These are phyloP conservation scores for Clavulina sp. DNA, from an alignment of 768 basidiomycete genomes.

Conservation along the genomic window DNA sequence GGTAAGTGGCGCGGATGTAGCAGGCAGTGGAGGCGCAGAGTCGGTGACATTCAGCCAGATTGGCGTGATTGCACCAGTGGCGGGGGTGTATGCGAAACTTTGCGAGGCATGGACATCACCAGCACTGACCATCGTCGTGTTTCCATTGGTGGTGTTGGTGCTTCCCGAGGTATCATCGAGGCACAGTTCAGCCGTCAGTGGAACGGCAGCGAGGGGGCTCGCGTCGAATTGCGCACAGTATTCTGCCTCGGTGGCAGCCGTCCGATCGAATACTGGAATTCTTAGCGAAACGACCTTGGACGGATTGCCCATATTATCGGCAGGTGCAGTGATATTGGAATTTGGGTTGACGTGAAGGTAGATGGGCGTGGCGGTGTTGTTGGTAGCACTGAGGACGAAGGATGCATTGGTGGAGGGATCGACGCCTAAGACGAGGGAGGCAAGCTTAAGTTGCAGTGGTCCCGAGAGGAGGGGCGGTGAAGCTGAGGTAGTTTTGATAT, in stretches of 20 bases:
- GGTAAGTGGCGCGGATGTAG: background rate
- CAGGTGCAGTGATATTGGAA: too few relatives aligned
- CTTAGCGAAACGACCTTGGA: background rate
- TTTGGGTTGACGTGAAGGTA: background rate
- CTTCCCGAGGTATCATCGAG: background rate
- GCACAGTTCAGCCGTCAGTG: background rate
- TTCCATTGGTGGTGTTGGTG: too few relatives aligned
- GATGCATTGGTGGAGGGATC: background rate
- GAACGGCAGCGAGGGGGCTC: background rate
- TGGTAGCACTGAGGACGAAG: background rate
- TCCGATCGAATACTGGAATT: background rate
- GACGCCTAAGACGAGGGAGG: background rate
- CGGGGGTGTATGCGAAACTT: background rate
- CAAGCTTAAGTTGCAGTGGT: background rate
- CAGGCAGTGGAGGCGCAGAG: background rate
- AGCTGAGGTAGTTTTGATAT: background rate
- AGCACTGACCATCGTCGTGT: too few relatives aligned
- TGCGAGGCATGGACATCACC: background rate
- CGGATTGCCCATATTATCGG: background rate
- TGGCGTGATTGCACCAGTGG: background rate
- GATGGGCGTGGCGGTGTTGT: background rate
- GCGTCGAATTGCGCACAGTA: background rate
- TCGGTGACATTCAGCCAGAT: background rate
- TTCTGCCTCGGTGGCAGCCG: background rate
- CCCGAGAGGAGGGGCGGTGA: background rate